Conservation (phyloP, 1,139 yeast genomes). For the Saccharomyces uvarum region DNA sequence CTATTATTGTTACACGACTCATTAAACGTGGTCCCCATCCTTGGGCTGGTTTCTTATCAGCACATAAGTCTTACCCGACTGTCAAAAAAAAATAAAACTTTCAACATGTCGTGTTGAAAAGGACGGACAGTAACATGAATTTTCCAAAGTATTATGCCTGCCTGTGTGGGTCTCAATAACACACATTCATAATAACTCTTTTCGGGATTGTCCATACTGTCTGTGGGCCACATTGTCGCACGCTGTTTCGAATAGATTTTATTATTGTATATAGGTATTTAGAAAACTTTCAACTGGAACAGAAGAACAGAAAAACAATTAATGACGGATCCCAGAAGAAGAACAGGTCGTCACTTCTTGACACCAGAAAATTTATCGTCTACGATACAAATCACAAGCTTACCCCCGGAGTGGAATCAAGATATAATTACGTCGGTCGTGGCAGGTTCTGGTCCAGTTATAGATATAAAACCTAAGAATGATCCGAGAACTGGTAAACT, state of each 20-base stretch:
- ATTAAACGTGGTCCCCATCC: neutral
- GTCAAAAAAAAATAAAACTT: neutral
- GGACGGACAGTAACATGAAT: neutral
- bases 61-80: neutral
- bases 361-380: conserved; percentile 28
- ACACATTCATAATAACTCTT: neutral
- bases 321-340: conserved; percentile 29
- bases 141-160: neutral
- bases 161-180: neutral
- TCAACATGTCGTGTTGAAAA: neutral
- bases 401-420: conserved; percentile 28
- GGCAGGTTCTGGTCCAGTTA: conserved; percentile 31
- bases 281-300: neutral
- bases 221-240: neutral
- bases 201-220: neutral
- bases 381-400: conserved; percentile 23
- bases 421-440: conserved; percentile 27
- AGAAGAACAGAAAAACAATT: neutral
- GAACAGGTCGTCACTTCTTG: conserved; percentile 26
- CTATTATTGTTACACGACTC: neutral
- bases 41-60: neutral
- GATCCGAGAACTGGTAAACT: conserved; percentile 30
- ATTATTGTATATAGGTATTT: neutral
- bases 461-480: conserved; percentile 18
- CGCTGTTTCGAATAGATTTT: neutral